phyloP scores from a whole-genome alignment of 257 asterid genomes.

The Nicotiana knightiana region DNA sequence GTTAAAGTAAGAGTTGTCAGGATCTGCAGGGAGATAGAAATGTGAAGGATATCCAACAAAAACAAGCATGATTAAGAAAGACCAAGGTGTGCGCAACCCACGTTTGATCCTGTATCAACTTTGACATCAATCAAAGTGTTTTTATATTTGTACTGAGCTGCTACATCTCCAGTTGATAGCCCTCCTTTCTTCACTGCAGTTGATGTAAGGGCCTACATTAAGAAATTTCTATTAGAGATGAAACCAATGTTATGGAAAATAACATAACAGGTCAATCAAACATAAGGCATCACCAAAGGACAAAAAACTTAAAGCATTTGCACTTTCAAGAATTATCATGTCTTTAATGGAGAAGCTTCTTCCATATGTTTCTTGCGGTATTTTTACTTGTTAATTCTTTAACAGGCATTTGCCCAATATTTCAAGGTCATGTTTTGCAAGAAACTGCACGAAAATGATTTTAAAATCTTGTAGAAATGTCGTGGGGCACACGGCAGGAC shows the following conservation, averaged over 20 bases:
- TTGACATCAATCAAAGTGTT: conserved; percentile 54
- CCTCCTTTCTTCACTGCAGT: conserved; percentile 77
- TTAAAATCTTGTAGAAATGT: neutral
- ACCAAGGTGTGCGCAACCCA: conserved; percentile 24
- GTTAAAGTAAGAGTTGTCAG: conserved; percentile 48
- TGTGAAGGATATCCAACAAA: conserved; percentile 7
- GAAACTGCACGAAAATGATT: neutral
- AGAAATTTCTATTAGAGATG: conserved; percentile 8
- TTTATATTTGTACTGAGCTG: conserved; percentile 56
- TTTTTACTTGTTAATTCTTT: neutral
- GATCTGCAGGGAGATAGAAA: conserved; percentile 36
- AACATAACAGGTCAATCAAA: neutral
- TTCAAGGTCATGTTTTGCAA: neutral
- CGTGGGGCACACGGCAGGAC: neutral
- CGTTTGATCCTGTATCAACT: conserved; percentile 93
- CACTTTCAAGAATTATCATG: neutral
- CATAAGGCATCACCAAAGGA: neutral
- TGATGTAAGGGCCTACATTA: conserved; percentile 66
- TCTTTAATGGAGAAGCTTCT: neutral
- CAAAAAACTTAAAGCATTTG: conserved; percentile 1
- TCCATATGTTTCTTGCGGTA: neutral
- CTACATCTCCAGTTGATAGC: conserved; percentile 78
- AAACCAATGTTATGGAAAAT: neutral
- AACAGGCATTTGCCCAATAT: neutral
- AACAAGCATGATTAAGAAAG: conserved; percentile 5